Evolutionary conservation across 345 rosid genomes (phyloP), one percentile per base, ranked within the genome.

Genomic region (Eucalyptus shirleyi): DNA sequence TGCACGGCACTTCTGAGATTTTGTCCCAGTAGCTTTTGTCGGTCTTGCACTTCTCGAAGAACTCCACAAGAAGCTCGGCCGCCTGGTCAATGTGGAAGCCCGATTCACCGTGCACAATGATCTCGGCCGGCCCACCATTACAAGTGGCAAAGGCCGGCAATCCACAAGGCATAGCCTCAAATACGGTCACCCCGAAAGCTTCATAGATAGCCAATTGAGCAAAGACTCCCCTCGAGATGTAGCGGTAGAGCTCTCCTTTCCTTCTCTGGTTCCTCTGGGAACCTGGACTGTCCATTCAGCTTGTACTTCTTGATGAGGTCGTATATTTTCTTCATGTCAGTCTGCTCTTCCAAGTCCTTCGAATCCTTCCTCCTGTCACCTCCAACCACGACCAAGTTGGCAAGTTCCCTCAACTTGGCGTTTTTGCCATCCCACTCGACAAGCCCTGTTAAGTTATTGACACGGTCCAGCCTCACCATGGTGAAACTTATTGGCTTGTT

Each of bases 41-140:
- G 5, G 34, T 89, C 92, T 93, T 95, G 91, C 95, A 93, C 93
- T 94, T 96, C 88, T 94, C 93, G 62, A 97, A 95, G 93, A 97
- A 97, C 51, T 92, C 93, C 12, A 94, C 98, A 6, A 97, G 94
- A 86, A 91, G 93, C 42, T 94, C 94, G 12, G 97, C 96, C 3
- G 95, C 99, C 89, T 95, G 99, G 89, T 96, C 99, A 53, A 97
- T 96, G 87, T 97, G 94, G 96, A 92, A 97, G 18, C 98, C 99
- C 0, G 97, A 97, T 89, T 94, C 94, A 13, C 97, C 97, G 3
- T 97, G 91, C 47, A 95, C 98, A 44, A 96, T 96, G 88, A 97
- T 97, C 98, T 97, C 99, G 87, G 99, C 98, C 1, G 98, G 99
- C 45, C 99, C 99, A 53, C 9, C 23, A 51, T 51, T 51, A 0